Evolutionary conservation across 345 rosid species (phyloP).

Genomic region (Eucalyptus grandis): DNA sequence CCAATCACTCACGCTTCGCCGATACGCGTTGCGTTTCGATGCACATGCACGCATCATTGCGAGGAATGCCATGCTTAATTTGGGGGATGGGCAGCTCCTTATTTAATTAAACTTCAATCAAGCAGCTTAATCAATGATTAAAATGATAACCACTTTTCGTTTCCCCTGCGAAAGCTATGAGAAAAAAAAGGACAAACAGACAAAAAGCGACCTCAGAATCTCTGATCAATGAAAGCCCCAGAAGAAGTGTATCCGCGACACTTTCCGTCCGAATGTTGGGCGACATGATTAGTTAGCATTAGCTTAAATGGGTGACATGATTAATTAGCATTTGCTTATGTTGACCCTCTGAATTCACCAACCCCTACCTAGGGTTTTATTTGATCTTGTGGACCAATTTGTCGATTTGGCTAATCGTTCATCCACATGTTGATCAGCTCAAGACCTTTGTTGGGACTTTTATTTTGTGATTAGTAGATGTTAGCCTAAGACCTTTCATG

Average conservation of each 20-base stretch:
- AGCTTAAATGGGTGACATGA: not conserved
- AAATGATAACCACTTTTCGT: not conserved
- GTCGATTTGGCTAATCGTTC: not conserved
- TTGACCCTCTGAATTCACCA: not conserved
- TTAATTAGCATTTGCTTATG: not conserved
- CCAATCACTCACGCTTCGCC: not conserved
- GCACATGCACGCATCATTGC: not conserved
- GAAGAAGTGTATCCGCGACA: not conserved
- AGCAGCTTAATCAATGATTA: not conserved
- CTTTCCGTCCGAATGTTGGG: not conserved
- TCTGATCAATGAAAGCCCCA: not conserved
- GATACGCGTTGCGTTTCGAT: not conserved
- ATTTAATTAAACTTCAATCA: not conserved
- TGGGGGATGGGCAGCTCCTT: not conserved
- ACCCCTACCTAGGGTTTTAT: not conserved
- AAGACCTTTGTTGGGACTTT: not conserved
- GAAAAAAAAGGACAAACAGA: not conserved
- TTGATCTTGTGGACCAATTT: not conserved
- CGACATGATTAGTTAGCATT: not conserved
- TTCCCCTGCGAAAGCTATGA: not conserved
- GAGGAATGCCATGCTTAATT: not conserved
- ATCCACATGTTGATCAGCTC: not conserved
- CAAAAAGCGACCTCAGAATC: not conserved
- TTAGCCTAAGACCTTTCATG: not conserved
- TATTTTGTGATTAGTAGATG: not conserved